Conservation (phyloP, 2,329 filamentous ascomycete species). For the Penicillium sp. region DNA sequence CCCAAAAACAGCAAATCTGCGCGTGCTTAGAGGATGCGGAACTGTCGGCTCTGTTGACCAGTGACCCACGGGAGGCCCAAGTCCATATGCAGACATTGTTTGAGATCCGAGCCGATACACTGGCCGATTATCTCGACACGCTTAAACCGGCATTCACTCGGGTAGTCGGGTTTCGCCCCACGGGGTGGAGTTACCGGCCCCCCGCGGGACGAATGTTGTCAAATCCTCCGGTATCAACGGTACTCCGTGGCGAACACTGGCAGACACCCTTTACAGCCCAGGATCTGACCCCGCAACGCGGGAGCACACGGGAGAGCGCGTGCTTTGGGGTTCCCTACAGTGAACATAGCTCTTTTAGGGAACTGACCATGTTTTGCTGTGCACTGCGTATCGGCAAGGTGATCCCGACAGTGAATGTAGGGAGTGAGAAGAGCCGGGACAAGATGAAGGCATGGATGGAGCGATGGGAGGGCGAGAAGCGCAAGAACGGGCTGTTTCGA, state of each 20-base stretch:
- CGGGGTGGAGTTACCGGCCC: slow-evolving; percentile 90
- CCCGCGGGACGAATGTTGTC: slow-evolving; percentile 65
- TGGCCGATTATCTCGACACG: slow-evolving; percentile 83
- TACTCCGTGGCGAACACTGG: slow-evolving; percentile 74
- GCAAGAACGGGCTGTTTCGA: slow-evolving; percentile 63
- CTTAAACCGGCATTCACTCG: slow-evolving; percentile 82
- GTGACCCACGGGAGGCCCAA: slow-evolving; percentile 80
- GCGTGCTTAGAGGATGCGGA: slow-evolving; percentile 84
- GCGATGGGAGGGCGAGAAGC: slow-evolving; percentile 65
- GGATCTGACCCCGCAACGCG: slow-evolving; percentile 80
- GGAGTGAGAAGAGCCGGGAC: slow-evolving; percentile 65
- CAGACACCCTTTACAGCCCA: slow-evolving; percentile 70
- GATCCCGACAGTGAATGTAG: slow-evolving; percentile 92
- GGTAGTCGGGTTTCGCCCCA: slow-evolving; percentile 88
- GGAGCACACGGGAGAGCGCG: slow-evolving; percentile 78
- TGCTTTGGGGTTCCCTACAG: slow-evolving; percentile 96
- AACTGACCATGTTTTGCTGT: slow-evolving; percentile 92
- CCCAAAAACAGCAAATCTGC: slow-evolving; percentile 83
- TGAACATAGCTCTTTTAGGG: slow-evolving; percentile 93
- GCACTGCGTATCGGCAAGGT: slow-evolving; percentile 83
- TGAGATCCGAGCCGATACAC: slow-evolving; percentile 87
- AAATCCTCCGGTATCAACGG: slow-evolving; percentile 65
- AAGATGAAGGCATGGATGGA: slow-evolving; percentile 70
- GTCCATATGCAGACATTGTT: slow-evolving; percentile 98
- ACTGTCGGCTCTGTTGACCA: slow-evolving; percentile 75